phyloP scores from a whole-genome alignment of 345 rosid genomes.

The Cardamine resedifolia region DNA sequence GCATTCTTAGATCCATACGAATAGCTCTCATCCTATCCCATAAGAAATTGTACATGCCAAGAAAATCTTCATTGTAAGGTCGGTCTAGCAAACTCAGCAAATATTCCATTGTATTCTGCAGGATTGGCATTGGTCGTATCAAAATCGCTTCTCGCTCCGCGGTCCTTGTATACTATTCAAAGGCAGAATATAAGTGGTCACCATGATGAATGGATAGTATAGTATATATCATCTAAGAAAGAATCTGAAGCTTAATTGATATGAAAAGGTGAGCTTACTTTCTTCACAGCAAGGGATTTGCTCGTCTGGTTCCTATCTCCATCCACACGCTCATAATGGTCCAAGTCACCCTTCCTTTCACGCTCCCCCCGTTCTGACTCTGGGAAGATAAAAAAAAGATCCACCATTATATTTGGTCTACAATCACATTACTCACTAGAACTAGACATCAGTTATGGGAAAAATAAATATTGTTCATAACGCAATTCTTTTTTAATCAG shows the following conservation, averaged over 20 bases:
- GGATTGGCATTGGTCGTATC: conserved; percentile 91
- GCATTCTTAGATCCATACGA: conserved; percentile 97
- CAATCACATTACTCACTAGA: conserved; percentile 7
- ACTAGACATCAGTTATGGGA: conserved; percentile 10
- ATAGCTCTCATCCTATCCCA: conserved; percentile 99
- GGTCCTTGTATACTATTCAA: conserved; percentile 78
- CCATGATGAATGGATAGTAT: conserved; percentile 17
- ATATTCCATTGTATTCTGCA: conserved; percentile 75
- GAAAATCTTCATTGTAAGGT: conserved; percentile 76
- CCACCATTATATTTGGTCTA: conserved; percentile 21
- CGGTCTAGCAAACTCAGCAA: conserved; percentile 83
- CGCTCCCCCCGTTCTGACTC: conserved; percentile 90
- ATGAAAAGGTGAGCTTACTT: conserved; percentile 33
- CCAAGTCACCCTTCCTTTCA: conserved; percentile 98
- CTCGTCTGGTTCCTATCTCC: conserved; percentile 93
- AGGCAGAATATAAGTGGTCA: conserved; percentile 30
- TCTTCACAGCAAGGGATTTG: conserved; percentile 83
- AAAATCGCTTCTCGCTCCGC: conserved; percentile 90
- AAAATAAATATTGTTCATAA: not conserved
- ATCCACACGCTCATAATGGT: conserved; percentile 87
- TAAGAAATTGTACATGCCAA: conserved; percentile 84
- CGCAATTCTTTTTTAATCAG: conserved; percentile 14
- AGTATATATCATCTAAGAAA: conserved; percentile 22
- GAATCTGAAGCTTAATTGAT: not conserved
- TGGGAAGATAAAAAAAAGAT: conserved; percentile 39